Evolutionary conservation across 257 asterid genomes (phyloP), one percentile per base, ranked within the genome.

Genomic region (Coffea eugenioides): DNA sequence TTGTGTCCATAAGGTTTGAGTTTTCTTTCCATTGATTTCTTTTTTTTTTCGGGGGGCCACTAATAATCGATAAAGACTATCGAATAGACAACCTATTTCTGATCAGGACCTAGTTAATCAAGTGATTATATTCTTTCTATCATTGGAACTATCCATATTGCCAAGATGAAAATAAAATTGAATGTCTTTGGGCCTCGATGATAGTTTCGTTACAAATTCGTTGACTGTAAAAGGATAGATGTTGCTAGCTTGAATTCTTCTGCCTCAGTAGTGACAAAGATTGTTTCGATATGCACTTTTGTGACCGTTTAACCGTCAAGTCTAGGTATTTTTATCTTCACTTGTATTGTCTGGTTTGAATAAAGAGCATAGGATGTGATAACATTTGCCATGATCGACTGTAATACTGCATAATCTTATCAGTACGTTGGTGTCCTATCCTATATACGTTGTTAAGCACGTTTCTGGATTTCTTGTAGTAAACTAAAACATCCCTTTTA

Each of bases 1-100:
- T 80, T 95, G 98, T 78, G 99, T 93, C 86, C 97, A 95, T 51
- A 93, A 91, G 98, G 99, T 95, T 78, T 71, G 89, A 57, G 11
- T 82, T 66, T 73, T 68, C 80, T 61, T 61, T 59, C 12, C 46
- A 57, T 81, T 68, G 68, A 59, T 76, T 77, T 79, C 79, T 12
- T 27, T 15, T 21, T 3, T 31, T 31, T 31, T 31, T 31, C 34
- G 1, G 34, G 34, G 34, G 34, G 34, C 34, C 34, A 31, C 34
- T 31, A 76, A 45, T 16, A n/a, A 45, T 9, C 4, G 1, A 34
- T 73, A 25, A 49, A 31, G 25, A 56, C n/a, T 56, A 8, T 31
- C 34, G 34, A 31, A 31, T 31, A 31, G 34, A 31, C 34, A 31
- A 31, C 34, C 34, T 31, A 21, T 21, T 59, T 57, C 23, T 59